phyloP scores from a whole-genome alignment of 2,329 filamentous ascomycete genomes.

The Botrytis tulipae region DNA sequence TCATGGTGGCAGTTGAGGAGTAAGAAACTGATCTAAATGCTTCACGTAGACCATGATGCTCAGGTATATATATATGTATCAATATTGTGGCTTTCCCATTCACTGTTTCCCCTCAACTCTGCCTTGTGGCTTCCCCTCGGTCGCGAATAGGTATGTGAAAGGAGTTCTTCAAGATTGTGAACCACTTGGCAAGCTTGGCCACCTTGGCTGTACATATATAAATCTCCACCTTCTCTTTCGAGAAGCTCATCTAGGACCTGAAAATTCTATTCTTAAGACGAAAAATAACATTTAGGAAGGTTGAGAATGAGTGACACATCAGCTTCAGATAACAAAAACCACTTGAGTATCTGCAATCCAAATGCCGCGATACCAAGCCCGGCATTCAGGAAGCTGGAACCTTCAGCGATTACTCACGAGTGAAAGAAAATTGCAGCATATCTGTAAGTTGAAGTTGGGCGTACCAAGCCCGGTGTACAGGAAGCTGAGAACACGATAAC shows the following conservation, averaged over 20 bases:
- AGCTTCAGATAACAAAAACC: neutral
- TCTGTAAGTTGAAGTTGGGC: neutral
- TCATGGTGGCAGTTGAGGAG: constrained; percentile 24
- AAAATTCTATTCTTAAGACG: neutral
- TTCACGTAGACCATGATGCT: neutral
- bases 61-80: neutral
- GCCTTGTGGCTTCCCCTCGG: no score
- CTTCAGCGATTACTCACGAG: neutral
- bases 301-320: neutral
- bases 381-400: neutral
- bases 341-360: neutral
- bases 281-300: neutral
- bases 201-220: neutral
- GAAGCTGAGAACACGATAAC: neutral
- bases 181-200: constrained; percentile 3
- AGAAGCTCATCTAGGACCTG: neutral
- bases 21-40: neutral
- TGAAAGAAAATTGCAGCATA: neutral
- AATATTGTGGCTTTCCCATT: neutral
- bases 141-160: neutral
- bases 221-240: neutral
- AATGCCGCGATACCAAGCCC: neutral
- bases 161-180: neutral
- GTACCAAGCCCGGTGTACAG: constrained; percentile 2
- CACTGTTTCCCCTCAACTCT: neutral